Conservation (phyloP, 2,329 filamentous ascomycete species). For the Metarhizium guizhouense region DNA sequence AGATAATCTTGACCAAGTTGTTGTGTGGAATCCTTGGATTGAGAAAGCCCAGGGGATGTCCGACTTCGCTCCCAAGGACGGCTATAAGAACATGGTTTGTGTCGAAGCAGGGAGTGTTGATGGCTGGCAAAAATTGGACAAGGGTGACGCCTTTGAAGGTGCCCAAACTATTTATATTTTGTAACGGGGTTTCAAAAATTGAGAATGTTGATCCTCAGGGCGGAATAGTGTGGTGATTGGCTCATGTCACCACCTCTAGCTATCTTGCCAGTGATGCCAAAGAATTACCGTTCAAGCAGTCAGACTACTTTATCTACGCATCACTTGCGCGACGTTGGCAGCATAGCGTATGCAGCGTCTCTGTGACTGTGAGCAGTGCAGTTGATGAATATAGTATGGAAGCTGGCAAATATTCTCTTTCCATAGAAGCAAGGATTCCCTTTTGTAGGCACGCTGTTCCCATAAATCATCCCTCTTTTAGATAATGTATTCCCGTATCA, state of each 20-base stretch:
- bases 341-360: neutral
- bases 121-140: constrained; percentile 76
- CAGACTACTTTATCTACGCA: neutral
- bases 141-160: constrained; percentile 59
- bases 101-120: constrained; percentile 82
- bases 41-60: constrained; percentile 74
- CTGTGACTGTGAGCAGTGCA: neutral
- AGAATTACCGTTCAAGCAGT: neutral
- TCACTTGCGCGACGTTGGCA: neutral
- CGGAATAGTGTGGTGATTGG: neutral
- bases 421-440: neutral
- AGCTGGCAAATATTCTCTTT: neutral
- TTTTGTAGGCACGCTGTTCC: neutral
- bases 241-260: neutral
- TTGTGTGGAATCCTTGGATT: constrained; percentile 95
- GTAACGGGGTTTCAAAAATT: constrained; percentile 11
- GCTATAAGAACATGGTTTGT: constrained; percentile 89
- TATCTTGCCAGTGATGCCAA: neutral
- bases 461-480: too few species aligned
- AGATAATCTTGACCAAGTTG: constrained; percentile 78
- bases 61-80: constrained; percentile 84
- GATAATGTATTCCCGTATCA: too few species aligned
- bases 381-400: neutral
- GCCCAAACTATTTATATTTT: constrained; percentile 44
- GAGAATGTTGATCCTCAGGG: neutral